Percentiles rank a stretch among this genome's conserved stretches.
Evolutionary conservation across 139 green algal genomes (phyloP).

Genomic region (Cymbomonas tetramitiformis): DNA sequence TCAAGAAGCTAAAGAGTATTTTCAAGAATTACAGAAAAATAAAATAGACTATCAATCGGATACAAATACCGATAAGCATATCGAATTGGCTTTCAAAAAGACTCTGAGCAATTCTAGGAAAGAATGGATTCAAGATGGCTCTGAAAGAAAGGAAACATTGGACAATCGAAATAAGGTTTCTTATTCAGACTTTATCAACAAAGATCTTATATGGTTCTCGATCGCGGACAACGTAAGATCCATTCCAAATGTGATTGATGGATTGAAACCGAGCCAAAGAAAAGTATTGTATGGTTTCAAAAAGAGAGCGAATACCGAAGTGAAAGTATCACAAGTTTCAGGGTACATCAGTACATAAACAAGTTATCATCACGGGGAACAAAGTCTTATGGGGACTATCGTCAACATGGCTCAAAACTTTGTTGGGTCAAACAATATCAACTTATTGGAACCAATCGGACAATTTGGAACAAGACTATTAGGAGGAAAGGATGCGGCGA

Average conservation of each 20-base stretch:
- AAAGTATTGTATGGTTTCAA: slow-evolving; percentile 70
- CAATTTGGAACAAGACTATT: slow-evolving; percentile 12
- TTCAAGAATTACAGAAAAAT: too few relatives aligned
- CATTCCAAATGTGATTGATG: slow-evolving; percentile 81
- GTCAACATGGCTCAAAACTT: slow-evolving; percentile 27
- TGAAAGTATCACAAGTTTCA: slow-evolving; percentile 18
- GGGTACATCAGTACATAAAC: slow-evolving; percentile 6
- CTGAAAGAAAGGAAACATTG: too few relatives aligned
- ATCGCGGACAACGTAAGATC: slow-evolving; percentile 76
- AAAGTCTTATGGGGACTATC: slow-evolving; percentile 11
- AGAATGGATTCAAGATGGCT: too few relatives aligned
- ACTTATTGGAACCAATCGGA: slow-evolving; percentile 9
- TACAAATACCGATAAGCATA: too few relatives aligned
- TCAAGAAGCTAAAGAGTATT: slow-evolving; percentile 90
- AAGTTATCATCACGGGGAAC: slow-evolving; percentile 21
- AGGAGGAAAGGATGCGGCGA: slow-evolving; percentile 9
- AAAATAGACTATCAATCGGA: too few relatives aligned
- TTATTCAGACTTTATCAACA: slow-evolving; percentile 48
- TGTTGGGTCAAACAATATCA: slow-evolving; percentile 13
- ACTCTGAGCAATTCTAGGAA: too few relatives aligned
- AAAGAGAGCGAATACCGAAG: background rate
- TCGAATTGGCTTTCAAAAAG: too few relatives aligned
- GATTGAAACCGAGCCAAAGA: slow-evolving; percentile 83
- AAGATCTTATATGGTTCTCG: slow-evolving; percentile 87
- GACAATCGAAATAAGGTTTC: slow-evolving; percentile 45